Conservation (phyloP, 2,329 filamentous ascomycete species). For the Fusarium tricinctum region DNA sequence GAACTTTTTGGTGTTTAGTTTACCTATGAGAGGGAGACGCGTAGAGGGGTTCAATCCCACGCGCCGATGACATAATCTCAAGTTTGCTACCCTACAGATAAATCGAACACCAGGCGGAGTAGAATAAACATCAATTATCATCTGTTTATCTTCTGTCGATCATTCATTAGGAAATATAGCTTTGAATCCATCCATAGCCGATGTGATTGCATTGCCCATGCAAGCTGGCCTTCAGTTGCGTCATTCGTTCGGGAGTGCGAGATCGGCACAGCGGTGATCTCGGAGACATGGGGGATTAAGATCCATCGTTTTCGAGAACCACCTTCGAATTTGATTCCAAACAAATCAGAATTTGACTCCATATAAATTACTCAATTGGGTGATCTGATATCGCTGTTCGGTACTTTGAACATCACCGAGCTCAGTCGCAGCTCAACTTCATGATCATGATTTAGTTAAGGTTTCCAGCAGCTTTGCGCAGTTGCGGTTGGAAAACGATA, state of each 20-base stretch:
- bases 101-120: neutral
- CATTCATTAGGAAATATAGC: neutral
- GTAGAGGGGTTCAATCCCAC: conserved; percentile 37
- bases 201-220: neutral
- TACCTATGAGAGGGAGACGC: conserved; percentile 24
- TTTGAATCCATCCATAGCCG: neutral
- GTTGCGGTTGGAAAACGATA: accelerated
- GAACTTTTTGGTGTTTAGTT: conserved; percentile 25
- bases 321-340: neutral
- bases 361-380: neutral
- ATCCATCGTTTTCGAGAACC: neutral
- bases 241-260: conserved; percentile 30
- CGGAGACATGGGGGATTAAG: conserved; percentile 11
- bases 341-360: neutral
- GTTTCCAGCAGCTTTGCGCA: neutral
- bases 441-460: conserved; percentile 6
- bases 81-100: conserved; percentile 21
- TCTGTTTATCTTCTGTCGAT: neutral
- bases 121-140: no score
- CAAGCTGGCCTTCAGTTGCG: conserved; percentile 3
- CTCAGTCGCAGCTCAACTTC: conserved; percentile 6
- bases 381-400: conserved; percentile 15
- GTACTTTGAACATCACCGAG: conserved; percentile 23
- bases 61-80: conserved; percentile 49
- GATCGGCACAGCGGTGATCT: conserved; percentile 31